Percentiles rank a stretch among this genome's conserved stretches.
Evolutionary conservation across 139 green algal genomes (phyloP).

Genomic region (Chlamydomonas asymmetrica): DNA sequence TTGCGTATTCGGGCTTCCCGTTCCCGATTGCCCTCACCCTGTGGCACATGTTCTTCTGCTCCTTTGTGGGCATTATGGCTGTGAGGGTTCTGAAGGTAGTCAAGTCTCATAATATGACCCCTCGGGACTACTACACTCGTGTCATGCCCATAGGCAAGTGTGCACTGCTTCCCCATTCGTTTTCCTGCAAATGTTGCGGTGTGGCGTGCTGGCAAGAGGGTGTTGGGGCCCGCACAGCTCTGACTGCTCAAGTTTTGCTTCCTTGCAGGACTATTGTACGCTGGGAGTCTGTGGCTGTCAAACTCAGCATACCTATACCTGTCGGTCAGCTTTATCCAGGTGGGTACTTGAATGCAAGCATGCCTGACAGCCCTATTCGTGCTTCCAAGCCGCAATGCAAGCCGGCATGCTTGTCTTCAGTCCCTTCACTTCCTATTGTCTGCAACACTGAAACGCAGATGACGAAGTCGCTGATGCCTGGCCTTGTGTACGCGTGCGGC

Average conservation of each 20-base stretch:
- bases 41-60: conserved; percentile 93
- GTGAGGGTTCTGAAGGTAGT: conserved; percentile 68
- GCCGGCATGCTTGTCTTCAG: too few relatives aligned
- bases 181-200: background rate
- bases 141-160: conserved; percentile 70
- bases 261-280: conserved; percentile 76
- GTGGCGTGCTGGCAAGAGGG: background rate
- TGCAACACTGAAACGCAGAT: too few relatives aligned
- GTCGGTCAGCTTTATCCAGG: conserved; percentile 97
- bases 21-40: conserved; percentile 88
- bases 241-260: too few relatives aligned
- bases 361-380: too few relatives aligned
- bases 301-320: conserved; percentile 98
- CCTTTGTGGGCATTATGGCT: conserved; percentile 62
- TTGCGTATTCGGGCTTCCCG: conserved; percentile 85
- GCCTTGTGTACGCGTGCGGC: conserved; percentile 74
- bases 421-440: too few relatives aligned
- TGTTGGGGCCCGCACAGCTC: too few relatives aligned
- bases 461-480: conserved; percentile 93
- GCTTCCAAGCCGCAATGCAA: too few relatives aligned
- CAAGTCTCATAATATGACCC: conserved; percentile 73
- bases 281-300: conserved; percentile 89
- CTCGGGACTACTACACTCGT: conserved; percentile 66
- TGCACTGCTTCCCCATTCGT: background rate
- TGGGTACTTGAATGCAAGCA: too few relatives aligned